These are phyloP conservation scores for Cystofilobasidium macerans DNA, from an alignment of 768 basidiomycete species.

Conservation along the genomic window DNA sequence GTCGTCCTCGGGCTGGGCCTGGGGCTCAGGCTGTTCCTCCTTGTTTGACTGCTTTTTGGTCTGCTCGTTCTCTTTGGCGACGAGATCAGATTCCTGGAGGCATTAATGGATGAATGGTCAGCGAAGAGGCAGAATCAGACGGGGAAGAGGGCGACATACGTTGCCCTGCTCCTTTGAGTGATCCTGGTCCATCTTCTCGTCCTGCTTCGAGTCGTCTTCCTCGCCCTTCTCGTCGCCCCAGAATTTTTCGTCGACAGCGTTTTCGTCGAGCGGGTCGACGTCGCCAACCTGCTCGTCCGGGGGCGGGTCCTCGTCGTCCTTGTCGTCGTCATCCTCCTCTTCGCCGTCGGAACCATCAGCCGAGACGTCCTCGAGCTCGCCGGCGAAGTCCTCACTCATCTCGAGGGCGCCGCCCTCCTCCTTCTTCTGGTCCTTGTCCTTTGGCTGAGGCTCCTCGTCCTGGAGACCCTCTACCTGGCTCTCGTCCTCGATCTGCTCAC, in stretches of 20 bases:
- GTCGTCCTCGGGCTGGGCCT: conserved; percentile 31
- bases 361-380: conserved; percentile 64
- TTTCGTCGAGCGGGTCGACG: conserved; percentile 69
- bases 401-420: conserved; percentile 62
- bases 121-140: neutral
- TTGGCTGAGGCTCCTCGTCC: conserved; percentile 48
- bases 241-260: conserved; percentile 85
- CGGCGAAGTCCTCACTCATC: conserved; percentile 83
- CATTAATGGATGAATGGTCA: neutral
- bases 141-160: neutral
- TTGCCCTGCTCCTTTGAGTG: conserved; percentile 36
- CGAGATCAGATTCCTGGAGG: conserved; percentile 50
- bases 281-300: conserved; percentile 75
- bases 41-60: conserved; percentile 28
- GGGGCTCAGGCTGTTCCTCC: conserved; percentile 28
- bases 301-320: conserved; percentile 46
- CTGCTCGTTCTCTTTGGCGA: conserved; percentile 60
- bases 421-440: conserved; percentile 30
- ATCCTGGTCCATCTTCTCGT: conserved; percentile 27
- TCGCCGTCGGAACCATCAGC: conserved; percentile 36
- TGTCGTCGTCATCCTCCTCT: conserved; percentile 42
- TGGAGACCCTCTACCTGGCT: conserved; percentile 89
- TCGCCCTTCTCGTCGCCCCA: conserved; percentile 68
- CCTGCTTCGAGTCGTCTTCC: conserved; percentile 35
- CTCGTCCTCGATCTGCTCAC: conserved; percentile 90